Base-by-base conservation (phyloP, 139 green algal genomes). In the Chlamydomonas asymmetrica region DNA sequence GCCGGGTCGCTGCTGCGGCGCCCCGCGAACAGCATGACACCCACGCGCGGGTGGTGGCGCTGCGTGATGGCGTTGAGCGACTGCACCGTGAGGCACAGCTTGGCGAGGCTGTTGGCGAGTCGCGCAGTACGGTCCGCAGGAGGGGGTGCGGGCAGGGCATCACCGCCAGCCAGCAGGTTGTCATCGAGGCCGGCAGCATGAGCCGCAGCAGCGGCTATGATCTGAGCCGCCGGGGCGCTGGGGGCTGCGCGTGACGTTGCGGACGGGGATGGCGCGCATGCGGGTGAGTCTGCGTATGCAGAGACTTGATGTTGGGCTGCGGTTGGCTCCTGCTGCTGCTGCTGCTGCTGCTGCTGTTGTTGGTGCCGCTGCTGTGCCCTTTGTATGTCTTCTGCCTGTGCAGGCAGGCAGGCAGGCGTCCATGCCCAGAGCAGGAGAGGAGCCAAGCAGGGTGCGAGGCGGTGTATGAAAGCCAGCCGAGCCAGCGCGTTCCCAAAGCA, bases 11-110 rank as follows among this genome's bases (percentile, higher is more conserved):
- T 86, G 37, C 76, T 81, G 34, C 89, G 82, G 35, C 89, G 80
- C 20, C 89, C 82, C 23, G 89, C 89, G 82, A 92, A 92, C 39
- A 93, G 76, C 10, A 74, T 60, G 50, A 91, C 78, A n/a, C n/a
- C n/a, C n/a, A n/a, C n/a, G n/a, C n/a, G n/a, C n/a, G n/a, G n/a
- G 49, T 75, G 41, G 54, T 79, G 65, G 23, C 66, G 48, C 37
- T 85, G 78, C 23, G 54, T 23, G 10, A 78, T 37, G 6, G 25
- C 50, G 31, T 86, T 88, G 18, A 93, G 80, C 37, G 49, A 20
- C 27, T 84, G 56, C 50, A 92, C 73, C 2, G 82, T 76, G 1
- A 20, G 38, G 1, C 64, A 75, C 67, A 94, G 84, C 31, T 74
- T 73, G 4, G 68, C 86, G 9, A 94, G 70, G 29, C 76, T 79